Evolutionary conservation across 75 land plant genomes (phyloP), one percentile per base, ranked within the genome.

Genomic region (Pinus taeda): DNA sequence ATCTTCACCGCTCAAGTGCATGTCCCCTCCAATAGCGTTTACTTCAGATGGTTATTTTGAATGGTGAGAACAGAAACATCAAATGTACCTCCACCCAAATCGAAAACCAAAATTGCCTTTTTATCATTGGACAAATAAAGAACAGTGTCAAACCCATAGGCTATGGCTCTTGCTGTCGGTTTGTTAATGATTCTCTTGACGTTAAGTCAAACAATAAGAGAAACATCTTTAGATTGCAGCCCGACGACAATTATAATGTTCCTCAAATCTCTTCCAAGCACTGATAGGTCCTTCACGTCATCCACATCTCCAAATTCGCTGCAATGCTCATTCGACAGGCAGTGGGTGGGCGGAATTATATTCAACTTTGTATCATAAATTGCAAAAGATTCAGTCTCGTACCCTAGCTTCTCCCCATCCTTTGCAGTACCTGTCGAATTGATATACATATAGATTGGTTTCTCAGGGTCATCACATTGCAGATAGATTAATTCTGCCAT

Each of bases 121-220:
- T 15, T 64, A 4, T n/a, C 72, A 71, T 33, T 37, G 20, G 6
- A 15, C 26, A 45, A 42, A 3, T 42, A 42, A 42, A 42, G 45
- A 3, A 4, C 13, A 14, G 20, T 1, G 4, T 1, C 1, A 65
- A 65, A 57, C 11, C 82, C 82, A 15, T 80, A 72, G 33, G 83
- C 83, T 30, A 82, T 82, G 7, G 83, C 83, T 29, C 83, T 83
- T 42, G 83, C 83, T 3, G 83, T 82, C 1, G 83, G 83, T 84
- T 82, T 82, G 59, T 81, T 81, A 18, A 81, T 81, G 22, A 81
- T 65, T 11, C 6, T 15, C 33, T 39, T 58, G 17, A 79, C 81
- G 30, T 77, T 79, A 15, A 79, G 80, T 2, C 81, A 69, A 5
- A 78, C 76, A 53, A 77, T 77, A 2, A 9, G 6, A 6, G 79